Evolutionary conservation across 2,329 filamentous ascomycete genomes (phyloP), one percentile per base, ranked within the genome.

Genomic region (Polytolypa hystricis): DNA sequence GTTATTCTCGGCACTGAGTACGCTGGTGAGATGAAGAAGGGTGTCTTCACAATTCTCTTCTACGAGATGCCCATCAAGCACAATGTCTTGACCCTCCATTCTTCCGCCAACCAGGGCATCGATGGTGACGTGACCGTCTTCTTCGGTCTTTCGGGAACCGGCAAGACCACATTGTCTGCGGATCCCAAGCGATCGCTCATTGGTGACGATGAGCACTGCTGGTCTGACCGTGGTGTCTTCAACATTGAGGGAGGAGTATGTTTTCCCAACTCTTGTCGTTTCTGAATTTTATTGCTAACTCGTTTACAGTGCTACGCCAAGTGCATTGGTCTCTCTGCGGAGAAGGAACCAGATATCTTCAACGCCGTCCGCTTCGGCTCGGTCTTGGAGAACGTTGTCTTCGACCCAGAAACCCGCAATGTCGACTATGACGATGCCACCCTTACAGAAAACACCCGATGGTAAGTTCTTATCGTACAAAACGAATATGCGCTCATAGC

Each of bases 11-110:
- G 91, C 62, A 98, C 91, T 23, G 91, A 98, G 70, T 98, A 98
- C 58, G 91, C 91, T 40, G 89, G 89, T 55, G 84, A 89, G 69
- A 89, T 91, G 84, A 94, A 94, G 73, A 94, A 94, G 73, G 87
- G 91, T 53, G 77, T 98, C 64, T 98, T 98, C 75, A 98, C 91
- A 32, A 86, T 98, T 34, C 79, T 98, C 61, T 98, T 94, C 77
- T 98, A 96, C 73, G 91, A 98, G 73, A 98, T 96, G 87, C 91
- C 91, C 43, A 84, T 98, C 60, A 95, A 95, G 79, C 91, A 98
- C 77, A 93, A 96, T 65, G 89, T 98, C 53, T 71, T 98, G 50
- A 98, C 91, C 27, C 80, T 98, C 38, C 91, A 98, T 74, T 98
- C 91, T 11, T 98, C 91, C 6, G 91, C 91, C 58, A 98, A 98